phyloP scores from a whole-genome alignment of 1,139 yeast genomes.

The Casaregolazyma suthepensis region DNA sequence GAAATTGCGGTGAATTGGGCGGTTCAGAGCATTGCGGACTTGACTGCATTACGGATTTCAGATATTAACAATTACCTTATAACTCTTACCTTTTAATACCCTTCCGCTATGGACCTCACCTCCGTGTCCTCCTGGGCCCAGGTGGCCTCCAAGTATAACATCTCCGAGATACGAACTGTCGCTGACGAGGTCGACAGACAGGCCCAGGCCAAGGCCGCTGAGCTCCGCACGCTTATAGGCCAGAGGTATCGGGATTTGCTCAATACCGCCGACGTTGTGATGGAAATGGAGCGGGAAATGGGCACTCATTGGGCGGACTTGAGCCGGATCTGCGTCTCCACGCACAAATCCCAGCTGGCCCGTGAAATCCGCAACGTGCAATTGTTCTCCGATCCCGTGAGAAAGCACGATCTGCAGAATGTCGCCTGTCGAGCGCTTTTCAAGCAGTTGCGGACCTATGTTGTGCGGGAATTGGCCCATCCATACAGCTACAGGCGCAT shows the following conservation, averaged over 20 bases:
- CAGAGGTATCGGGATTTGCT: conserved; percentile 60
- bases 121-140: conserved; percentile 23
- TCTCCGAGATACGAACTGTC: conserved; percentile 23
- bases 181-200: conserved; percentile 18
- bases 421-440: conserved; percentile 1
- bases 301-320: conserved; percentile 4
- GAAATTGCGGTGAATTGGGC: neutral
- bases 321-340: conserved; percentile 2
- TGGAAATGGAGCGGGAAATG: conserved; percentile 40
- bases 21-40: neutral
- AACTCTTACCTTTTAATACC: too few relatives aligned
- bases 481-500: neutral
- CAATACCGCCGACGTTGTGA: conserved; percentile 62
- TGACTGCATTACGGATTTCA: too few relatives aligned
- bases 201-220: conserved; percentile 34
- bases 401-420: neutral
- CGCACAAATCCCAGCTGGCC: neutral
- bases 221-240: conserved; percentile 56
- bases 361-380: neutral
- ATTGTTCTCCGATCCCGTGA: neutral
- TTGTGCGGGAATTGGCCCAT: conserved; percentile 10
- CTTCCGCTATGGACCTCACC: conserved; percentile 4
- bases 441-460: conserved; percentile 6
- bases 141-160: conserved; percentile 22
- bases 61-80: too few relatives aligned